Evolutionary conservation across 2,329 filamentous ascomycete genomes (phyloP), one percentile per base, ranked within the genome.

Genomic region (Calonectria pteridis): DNA sequence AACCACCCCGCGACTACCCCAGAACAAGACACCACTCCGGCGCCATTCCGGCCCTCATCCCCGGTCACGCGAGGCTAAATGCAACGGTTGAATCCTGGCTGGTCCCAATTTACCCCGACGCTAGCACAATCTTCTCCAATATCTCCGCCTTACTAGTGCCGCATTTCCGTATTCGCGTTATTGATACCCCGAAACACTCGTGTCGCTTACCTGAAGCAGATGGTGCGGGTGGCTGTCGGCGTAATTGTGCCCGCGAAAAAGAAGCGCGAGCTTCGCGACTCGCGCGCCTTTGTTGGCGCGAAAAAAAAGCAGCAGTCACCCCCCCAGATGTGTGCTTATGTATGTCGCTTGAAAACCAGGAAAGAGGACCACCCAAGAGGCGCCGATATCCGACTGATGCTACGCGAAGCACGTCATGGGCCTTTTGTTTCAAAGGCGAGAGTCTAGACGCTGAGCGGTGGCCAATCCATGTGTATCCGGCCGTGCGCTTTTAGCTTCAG

Each of bases 41-140:
- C 76, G 76, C 76, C 68, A 77, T 74, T 77, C 72, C 76, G 76
- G 76, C 76, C 28, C 71, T 71, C 69, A 53, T 68, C 23, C 59
- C 37, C 29, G 66, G 63, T 46, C 40, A 53, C 69, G 62, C 69
- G 43, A 46, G 43, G 43, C 43, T 46, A 46, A 46, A 46, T 46
- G 43, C 43, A 23, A 46, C 43, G 43, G 69, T 72, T 75, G 64
- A 76, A 78, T 74, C 71, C 66, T 70, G 35, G 63, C 74, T 75
- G 76, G 76, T 55, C 58, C 49, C 67, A 66, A 77, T 78, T 78
- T 78, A 70, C 76, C 76, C 76, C 76, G 76, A 69, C 64, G 26
- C 67, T 75, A 46, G 66, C 76, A 68, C 76, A 63, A 73, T 71
- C 65, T 69, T 62, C 46, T 58, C 51, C 50, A 58, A 68, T 33